Evolutionary conservation across 148 eudicot species (phyloP), one percentile per base, ranked within the genome.

Genomic region (Fagopyrum esculentum): DNA sequence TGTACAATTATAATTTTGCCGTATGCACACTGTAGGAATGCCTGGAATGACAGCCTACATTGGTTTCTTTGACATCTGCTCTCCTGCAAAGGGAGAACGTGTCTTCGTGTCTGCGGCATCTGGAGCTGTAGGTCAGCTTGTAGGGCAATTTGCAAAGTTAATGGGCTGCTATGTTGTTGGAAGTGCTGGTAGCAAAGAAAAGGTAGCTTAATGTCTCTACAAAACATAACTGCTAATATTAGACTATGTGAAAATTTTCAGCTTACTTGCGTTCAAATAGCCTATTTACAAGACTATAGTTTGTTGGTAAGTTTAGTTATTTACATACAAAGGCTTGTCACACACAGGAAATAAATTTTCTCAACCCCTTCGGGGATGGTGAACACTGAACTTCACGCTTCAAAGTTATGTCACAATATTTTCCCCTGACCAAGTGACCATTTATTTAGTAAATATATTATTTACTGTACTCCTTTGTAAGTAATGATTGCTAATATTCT

Each of bases 121-220:
- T 71, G 79, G 82, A 22, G 87, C 82, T 30, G 81, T 85, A 70
- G 85, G 87, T n/a, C 87, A 82, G 54, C 80, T 85, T 35, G 87
- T 85, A 17, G 83, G 85, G 17, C 85, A 85, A 44, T 82, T 82
- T 71, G 85, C 87, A 61, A 85, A 85, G 74, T 30, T 76, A 46
- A 44, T 66, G 9, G 85, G 87, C 30, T 85, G 87, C 45, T 85
- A 83, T 77, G 88, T 85, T 59, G 86, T 85, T 72, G 84, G 86
- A 57, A 81, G 86, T 79, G 88, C 82, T 19, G 88, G 88, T 51
- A 78, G 77, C 75, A 77, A 81, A 69, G 84, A 83, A 52, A 85
- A 85, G 79, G 87, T 80, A 22, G 26, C 54, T n/a, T 29, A 2
- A 6, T 19, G 26, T 57, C 9, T 57, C 61, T 6, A 19, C 26